A percentile compares a stretch with the other conserved stretches of the same genome.
Conservation (phyloP, 306 rosid genomes). For the Vicia sativa region DNA sequence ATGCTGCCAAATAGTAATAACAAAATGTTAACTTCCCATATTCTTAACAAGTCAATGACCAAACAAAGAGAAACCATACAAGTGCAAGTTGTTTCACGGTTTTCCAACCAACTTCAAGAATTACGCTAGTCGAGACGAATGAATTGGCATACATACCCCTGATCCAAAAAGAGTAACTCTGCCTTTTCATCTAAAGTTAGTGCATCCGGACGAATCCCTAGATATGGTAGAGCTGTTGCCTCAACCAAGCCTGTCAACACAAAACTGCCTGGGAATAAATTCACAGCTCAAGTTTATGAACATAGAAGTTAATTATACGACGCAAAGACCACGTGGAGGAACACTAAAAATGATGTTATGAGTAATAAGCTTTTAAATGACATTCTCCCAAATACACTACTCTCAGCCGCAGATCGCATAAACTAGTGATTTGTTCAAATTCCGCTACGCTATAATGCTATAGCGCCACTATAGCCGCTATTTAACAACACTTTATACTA, state of each 20-base stretch:
- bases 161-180: constrained; percentile 79
- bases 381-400: background rate
- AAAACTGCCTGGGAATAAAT: constrained; percentile 97
- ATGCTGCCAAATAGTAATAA: constrained; percentile 57
- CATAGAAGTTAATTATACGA: constrained; percentile 15
- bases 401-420: background rate
- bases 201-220: constrained; percentile 66
- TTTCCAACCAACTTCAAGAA: constrained; percentile 29
- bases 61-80: constrained; percentile 21
- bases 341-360: background rate
- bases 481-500: background rate
- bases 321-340: background rate
- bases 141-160: constrained; percentile 67
- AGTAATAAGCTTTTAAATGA: background rate
- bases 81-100: constrained; percentile 19
- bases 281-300: constrained; percentile 41
- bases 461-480: background rate
- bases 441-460: background rate
- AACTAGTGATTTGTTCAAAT: background rate
- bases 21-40: constrained; percentile 28
- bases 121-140: constrained; percentile 26
- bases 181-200: constrained; percentile 89
- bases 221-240: constrained; percentile 81
- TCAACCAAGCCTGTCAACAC: constrained; percentile 92
- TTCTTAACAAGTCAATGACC: constrained; percentile 21